Conservation (phyloP, 495 filamentous ascomycete species). For the Jackrogersella multiformis region DNA sequence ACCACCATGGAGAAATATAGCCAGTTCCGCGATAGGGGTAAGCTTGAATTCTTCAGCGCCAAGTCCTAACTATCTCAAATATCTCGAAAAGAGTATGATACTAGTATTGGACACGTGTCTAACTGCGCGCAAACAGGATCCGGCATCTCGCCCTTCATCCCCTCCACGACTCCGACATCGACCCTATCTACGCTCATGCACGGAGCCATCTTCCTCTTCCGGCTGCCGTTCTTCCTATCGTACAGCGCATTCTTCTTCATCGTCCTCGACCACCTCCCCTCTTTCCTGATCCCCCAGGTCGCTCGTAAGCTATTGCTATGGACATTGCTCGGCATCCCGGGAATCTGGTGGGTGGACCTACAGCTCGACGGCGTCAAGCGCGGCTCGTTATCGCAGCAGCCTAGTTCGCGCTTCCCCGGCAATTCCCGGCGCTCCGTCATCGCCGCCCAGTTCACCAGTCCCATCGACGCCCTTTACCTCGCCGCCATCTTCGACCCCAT, state of each 20-base stretch:
- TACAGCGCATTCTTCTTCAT: constrained; percentile 76
- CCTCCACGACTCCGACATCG: constrained; percentile 69
- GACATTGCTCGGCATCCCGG: constrained; percentile 83
- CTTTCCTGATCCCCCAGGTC: constrained; percentile 68
- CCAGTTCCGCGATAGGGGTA: constrained; percentile 93
- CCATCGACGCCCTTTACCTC: constrained; percentile 94
- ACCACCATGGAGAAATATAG: constrained; percentile 92
- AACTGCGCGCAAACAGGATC: constrained; percentile 68
- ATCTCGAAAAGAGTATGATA: not conserved
- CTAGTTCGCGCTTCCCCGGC: constrained; percentile 74
- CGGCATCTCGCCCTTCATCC: constrained; percentile 95
- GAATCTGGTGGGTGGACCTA: constrained; percentile 97
- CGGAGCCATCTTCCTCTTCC: constrained; percentile 78
- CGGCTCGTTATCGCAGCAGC: constrained; percentile 70
- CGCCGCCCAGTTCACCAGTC: constrained; percentile 88
- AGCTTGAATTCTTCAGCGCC: constrained; percentile 26
- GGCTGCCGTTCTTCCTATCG: constrained; percentile 79
- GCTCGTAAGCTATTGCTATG: constrained; percentile 85
- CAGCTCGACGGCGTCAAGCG: constrained; percentile 95
- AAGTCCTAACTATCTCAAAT: not conserved
- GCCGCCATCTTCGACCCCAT: constrained; percentile 95
- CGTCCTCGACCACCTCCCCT: constrained; percentile 82
- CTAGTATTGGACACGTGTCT: not conserved
- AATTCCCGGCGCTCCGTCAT: constrained; percentile 73
- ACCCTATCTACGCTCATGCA: constrained; percentile 69